Conservation (phyloP, 2,329 filamentous ascomycete species). For the Stagonosporopsis vannaccii region DNA sequence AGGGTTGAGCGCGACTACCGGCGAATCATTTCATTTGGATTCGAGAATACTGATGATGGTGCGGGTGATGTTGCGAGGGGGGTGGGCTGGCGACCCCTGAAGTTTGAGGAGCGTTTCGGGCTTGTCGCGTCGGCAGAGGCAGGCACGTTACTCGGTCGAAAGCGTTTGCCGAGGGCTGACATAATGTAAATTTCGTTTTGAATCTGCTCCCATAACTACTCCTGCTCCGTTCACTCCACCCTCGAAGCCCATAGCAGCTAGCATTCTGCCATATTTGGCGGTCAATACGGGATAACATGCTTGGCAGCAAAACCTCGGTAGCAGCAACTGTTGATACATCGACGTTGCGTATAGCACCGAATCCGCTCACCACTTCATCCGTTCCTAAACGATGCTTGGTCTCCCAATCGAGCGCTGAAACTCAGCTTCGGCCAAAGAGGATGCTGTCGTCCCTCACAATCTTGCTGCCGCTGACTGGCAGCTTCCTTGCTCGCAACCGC, state of each 20-base stretch:
- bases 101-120: constrained; percentile 38
- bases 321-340: constrained; percentile 20
- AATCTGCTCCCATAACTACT: not conserved
- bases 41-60: constrained; percentile 30
- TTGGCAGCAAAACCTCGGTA: constrained; percentile 15
- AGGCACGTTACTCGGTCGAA: constrained; percentile 8
- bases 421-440: constrained; percentile 36
- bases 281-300: not conserved
- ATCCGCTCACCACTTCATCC: constrained; percentile 25
- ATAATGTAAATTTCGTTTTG: constrained; percentile 2
- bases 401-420: constrained; percentile 38
- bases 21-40: constrained; percentile 29
- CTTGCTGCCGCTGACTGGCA: constrained; percentile 26
- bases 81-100: constrained; percentile 30
- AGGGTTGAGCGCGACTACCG: constrained; percentile 11
- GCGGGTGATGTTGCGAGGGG: constrained; percentile 31
- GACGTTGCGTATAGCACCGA: constrained; percentile 20
- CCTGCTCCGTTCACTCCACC: not conserved
- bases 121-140: constrained; percentile 27
- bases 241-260: constrained; percentile 1
- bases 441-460: constrained; percentile 19
- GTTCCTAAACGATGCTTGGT: constrained; percentile 29
- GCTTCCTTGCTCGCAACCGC: constrained; percentile 27
- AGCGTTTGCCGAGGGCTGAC: constrained; percentile 10
- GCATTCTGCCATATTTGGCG: not conserved